Evolutionary conservation across 441 rosid genomes (phyloP), one percentile per base, ranked within the genome.

Genomic region (Gossypium laxum): DNA sequence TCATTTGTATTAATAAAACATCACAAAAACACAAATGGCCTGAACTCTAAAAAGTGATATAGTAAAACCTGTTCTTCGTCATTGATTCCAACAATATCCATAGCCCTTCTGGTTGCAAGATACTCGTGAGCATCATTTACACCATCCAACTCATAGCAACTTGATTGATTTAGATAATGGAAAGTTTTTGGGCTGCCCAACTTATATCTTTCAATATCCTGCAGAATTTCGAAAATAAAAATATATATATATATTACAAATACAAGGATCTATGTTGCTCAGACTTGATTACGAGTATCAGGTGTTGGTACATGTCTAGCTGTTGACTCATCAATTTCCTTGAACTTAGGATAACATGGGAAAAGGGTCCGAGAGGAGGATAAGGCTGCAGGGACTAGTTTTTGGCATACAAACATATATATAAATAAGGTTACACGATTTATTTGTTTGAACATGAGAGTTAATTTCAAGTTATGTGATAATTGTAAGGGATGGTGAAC

Each of bases 21-120:
- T 47, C 60, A 61, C 17, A 14, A 50, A 56, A 17, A 34, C 7
- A 19, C 7, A 71, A 47, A 45, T 60, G 28, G 47, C 60, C 21
- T 10, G 10, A 48, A 26, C 14, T 60, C 19, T 12, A 28, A 30
- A 48, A 58, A 2, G 1, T 18, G 43, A 59, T 41, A 63, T 75
- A 74, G 52, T 74, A 85, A 67, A 72, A 95, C 99, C 96, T 95
- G 99, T 71, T 92, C 96, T 77, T 95, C 91, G 77, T 87, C 97
- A 70, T 88, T 90, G 82, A 96, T 91, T 82, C 99, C 99, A 71
- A 96, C 99, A 28, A 96, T 59, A 82, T 96, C 99, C 99, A 96
- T 96, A 45, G 99, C 99, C 82, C 99, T 82, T 79, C 96, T 90
- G 78, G 97, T 96, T 72, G 97, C 98, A 67, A 92, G 91, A 80